Evolutionary conservation across 129 eudicot species (phyloP).

Genomic region (Ambrosia artemisiifolia): DNA sequence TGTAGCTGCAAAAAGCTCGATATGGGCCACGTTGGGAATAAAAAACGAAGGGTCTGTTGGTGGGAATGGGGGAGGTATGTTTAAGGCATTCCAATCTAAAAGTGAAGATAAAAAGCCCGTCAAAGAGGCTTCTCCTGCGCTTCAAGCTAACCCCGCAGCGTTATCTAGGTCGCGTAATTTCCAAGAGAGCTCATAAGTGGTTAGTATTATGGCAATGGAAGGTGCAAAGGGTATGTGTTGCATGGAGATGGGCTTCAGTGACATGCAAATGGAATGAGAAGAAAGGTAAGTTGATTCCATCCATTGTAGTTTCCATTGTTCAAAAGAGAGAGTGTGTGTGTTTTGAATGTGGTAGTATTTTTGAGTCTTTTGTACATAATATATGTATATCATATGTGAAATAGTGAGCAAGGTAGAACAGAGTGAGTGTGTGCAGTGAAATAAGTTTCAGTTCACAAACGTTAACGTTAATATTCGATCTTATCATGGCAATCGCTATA

Average conservation of each 20-base stretch:
- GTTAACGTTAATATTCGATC: conserved; percentile 22
- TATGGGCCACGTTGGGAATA: conserved; percentile 75
- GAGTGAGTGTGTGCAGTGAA: conserved; percentile 34
- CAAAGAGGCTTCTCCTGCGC: conserved; percentile 50
- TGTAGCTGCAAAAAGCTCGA: conserved; percentile 75
- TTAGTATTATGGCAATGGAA: conserved; percentile 10
- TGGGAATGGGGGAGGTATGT: conserved; percentile 48
- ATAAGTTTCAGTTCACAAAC: conserved; percentile 40
- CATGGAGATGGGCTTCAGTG: conserved; percentile 34
- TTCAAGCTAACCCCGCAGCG: conserved; percentile 84
- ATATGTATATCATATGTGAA: conserved; percentile 25
- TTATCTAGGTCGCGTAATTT: conserved; percentile 62
- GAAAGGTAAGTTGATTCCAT: conserved; percentile 15
- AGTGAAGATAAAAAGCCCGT: conserved; percentile 34
- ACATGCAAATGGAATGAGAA: conserved; percentile 20
- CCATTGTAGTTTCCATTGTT: conserved; percentile 16
- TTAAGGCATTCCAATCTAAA: conserved; percentile 65
- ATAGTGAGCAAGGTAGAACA: conserved; percentile 39
- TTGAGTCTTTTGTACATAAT: conserved; percentile 37
- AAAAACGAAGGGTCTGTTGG: conserved; percentile 44
- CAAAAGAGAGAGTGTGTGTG: conserved; percentile 1
- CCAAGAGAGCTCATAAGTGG: conserved; percentile 53
- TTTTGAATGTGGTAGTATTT: conserved; percentile 18
- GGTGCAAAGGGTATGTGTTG: conserved; percentile 12
- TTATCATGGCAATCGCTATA: conserved; percentile 9